Conservation (phyloP, 345 rosid genomes). For the Populus deltoides region DNA sequence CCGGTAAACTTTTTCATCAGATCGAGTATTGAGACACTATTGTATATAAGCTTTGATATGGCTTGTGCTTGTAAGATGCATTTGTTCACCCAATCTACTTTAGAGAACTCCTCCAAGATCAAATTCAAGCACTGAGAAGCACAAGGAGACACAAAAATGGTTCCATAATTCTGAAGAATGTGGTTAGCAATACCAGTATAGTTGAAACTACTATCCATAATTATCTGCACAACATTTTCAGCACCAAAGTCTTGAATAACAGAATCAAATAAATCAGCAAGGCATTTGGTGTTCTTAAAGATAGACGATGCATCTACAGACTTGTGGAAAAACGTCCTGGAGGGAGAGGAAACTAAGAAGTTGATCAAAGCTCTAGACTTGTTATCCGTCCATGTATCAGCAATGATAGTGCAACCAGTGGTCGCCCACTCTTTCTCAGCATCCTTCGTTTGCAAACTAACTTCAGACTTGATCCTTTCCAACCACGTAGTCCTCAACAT, state of each 20-base stretch:
- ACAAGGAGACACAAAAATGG: conserved; percentile 77
- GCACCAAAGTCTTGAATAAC: conserved; percentile 71
- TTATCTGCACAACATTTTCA: conserved; percentile 80
- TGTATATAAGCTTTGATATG: conserved; percentile 65
- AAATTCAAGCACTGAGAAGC: conserved; percentile 79
- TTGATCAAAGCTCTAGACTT: conserved; percentile 79
- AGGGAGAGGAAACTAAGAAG: conserved; percentile 79
- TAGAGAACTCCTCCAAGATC: conserved; percentile 78
- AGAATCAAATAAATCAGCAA: conserved; percentile 77
- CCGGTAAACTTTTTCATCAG: conserved; percentile 67
- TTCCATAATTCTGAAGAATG: conserved; percentile 66
- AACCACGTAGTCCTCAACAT: conserved; percentile 57
- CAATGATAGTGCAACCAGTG: conserved; percentile 76
- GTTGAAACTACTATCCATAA: conserved; percentile 64
- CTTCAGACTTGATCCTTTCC: conserved; percentile 61
- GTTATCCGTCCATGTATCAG: conserved; percentile 80
- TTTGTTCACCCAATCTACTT: conserved; percentile 84
- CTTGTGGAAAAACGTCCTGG: conserved; percentile 72
- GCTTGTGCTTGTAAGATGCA: conserved; percentile 74
- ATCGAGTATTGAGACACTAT: conserved; percentile 63
- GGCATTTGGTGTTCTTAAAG: conserved; percentile 66
- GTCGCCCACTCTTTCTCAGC: conserved; percentile 76
- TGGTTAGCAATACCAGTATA: conserved; percentile 66
- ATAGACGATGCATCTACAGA: conserved; percentile 78
- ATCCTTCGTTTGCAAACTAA: conserved; percentile 51